Evolutionary conservation across 2,329 filamentous ascomycete species (phyloP).

Genomic region (Geosmithia flava): DNA sequence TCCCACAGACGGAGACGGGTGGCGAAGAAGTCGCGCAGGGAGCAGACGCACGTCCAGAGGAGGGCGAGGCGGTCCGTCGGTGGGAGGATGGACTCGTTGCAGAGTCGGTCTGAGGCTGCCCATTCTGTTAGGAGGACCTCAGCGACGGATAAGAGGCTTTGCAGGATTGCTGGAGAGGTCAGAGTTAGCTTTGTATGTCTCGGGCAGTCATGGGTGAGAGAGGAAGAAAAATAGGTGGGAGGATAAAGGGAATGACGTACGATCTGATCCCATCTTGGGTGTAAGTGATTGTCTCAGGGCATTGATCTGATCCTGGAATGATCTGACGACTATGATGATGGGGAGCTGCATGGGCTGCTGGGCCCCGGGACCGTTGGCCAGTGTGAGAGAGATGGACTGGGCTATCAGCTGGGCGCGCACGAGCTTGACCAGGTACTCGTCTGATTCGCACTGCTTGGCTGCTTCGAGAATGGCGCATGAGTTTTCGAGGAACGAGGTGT

Average conservation of each 20-base stretch:
- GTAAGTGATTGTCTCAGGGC: slow-evolving; percentile 23
- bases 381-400: slow-evolving; percentile 30
- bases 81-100: slow-evolving; percentile 15
- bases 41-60: slow-evolving; percentile 29
- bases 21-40: slow-evolving; percentile 26
- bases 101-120: slow-evolving; percentile 25
- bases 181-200: neutral
- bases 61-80: slow-evolving; percentile 27
- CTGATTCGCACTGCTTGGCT: slow-evolving; percentile 28
- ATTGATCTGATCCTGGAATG: slow-evolving; percentile 30
- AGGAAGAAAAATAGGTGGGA: too few species aligned
- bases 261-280: slow-evolving; percentile 17
- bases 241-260: too few species aligned
- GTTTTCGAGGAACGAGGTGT: slow-evolving; percentile 26
- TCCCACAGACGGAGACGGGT: slow-evolving; percentile 15
- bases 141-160: slow-evolving; percentile 28
- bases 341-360: slow-evolving; percentile 18
- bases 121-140: slow-evolving; percentile 35
- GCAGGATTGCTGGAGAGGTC: slow-evolving; percentile 19
- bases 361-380: slow-evolving; percentile 17
- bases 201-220: neutral
- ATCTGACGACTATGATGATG: slow-evolving; percentile 25
- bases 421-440: slow-evolving; percentile 30
- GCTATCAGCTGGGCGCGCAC: slow-evolving; percentile 34
- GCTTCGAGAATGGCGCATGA: slow-evolving; percentile 29